Evolutionary conservation across 2,329 filamentous ascomycete species (phyloP).

Genomic region (Calonectria hongkongensis): DNA sequence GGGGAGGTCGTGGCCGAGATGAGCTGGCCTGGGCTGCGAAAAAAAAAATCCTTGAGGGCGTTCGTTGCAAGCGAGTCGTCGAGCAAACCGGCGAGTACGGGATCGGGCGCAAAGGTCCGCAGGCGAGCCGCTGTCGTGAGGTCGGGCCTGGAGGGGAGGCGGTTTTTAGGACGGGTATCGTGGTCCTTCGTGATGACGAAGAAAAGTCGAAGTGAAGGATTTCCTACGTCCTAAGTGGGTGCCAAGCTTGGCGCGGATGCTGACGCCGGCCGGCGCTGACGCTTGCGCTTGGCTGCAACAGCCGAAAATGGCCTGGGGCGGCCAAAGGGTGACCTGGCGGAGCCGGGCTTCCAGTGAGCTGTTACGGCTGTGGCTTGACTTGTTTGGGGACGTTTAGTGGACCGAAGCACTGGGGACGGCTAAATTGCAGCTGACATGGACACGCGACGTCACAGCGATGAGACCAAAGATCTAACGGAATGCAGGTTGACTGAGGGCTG

Average conservation of each 20-base stretch:
- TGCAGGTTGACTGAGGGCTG: background rate
- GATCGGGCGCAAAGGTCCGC: slow-evolving; percentile 27
- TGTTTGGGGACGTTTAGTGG: slow-evolving; percentile 46
- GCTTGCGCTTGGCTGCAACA: slow-evolving; percentile 45
- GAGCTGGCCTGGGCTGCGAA: slow-evolving; percentile 1
- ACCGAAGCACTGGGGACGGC: slow-evolving; percentile 30
- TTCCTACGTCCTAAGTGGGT: slow-evolving; percentile 51
- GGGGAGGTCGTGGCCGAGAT: slow-evolving; percentile 25
- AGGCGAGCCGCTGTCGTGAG: slow-evolving; percentile 10
- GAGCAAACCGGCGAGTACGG: slow-evolving; percentile 14
- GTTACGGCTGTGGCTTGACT: slow-evolving; percentile 51
- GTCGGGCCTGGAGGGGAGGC: slow-evolving; percentile 27
- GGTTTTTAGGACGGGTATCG: slow-evolving; percentile 26
- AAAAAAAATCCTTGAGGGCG: background rate
- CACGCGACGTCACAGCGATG: background rate
- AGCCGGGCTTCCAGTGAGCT: slow-evolving; percentile 41
- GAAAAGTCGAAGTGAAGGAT: slow-evolving; percentile 49
- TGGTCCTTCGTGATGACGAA: slow-evolving; percentile 51
- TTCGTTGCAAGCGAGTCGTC: background rate
- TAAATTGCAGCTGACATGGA: slow-evolving; percentile 18
- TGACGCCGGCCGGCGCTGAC: slow-evolving; percentile 47
- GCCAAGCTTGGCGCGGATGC: slow-evolving; percentile 46
- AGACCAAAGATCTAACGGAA: slow-evolving; percentile 2
- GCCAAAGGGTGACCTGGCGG: slow-evolving; percentile 40
- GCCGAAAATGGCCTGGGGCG: slow-evolving; percentile 42